Base-by-base conservation (phyloP, 2,329 filamentous ascomycete genomes). In the Plectosphaerella sp. region DNA sequence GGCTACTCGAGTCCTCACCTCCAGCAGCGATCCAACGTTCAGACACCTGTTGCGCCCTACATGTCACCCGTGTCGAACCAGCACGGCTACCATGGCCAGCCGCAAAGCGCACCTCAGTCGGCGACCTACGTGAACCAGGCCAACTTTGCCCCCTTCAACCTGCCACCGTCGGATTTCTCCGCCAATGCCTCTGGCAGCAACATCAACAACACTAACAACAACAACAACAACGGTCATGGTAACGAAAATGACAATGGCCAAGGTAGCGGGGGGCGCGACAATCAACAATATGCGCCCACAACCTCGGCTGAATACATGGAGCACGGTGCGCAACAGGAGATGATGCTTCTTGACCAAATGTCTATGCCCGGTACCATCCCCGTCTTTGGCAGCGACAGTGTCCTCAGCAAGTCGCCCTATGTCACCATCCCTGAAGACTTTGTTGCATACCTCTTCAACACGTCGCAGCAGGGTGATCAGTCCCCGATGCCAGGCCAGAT, bases 341-440 rank as follows among this genome's bases (percentile, higher is more conserved):
- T 85, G 74, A 78, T 84, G 69, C 69, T 83, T 51, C 62, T 86
- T 16, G 81, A 85, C 58, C 80, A 84, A 55, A 84, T 86, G 78
- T 70, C 79, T 43, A 78, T 79, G 63, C 76, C 78, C 15, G 86
- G 83, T 52, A 84, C 88, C 5, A 89, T 95, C 60, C 91, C 93
- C 1, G 87, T 97, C 24, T 97, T 97, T 68, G 91, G 91, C 15
- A 86, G 82, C 24, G 91, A 96, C 61, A 87, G 83, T 16, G 86
- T 90, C 54, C 62, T 82, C 41, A 92, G 89, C 60, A 89, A 93
- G 52, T 96, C 91, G 3, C 91, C 93, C 0, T 93, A 93, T 64
- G 78, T 80, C 4, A 86, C 88, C 9, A 88, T 95, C 73, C 87
- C 89, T 0, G 90, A 95, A 64, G 91, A 96, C 63, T 94, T 94